Conservation (phyloP, 169 alveolate species). For the Plasmodium relictum region DNA sequence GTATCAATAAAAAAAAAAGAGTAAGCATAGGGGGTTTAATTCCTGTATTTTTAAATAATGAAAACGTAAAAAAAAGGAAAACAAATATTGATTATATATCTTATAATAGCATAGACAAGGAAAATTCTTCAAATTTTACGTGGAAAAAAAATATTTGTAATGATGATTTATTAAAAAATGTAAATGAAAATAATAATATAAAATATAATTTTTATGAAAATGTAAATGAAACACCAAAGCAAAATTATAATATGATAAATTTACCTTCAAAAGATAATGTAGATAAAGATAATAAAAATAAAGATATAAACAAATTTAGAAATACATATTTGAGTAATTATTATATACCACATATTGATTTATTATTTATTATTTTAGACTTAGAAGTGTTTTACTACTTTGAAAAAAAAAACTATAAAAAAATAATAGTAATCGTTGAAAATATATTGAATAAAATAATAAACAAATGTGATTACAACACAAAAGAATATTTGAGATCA, state of each 20-base stretch:
- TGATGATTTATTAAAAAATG: not conserved
- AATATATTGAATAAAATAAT: conserved; percentile 36
- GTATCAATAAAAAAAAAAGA: conserved; percentile 63
- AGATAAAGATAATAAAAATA: not conserved
- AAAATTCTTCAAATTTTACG: not conserved
- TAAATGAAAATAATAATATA: not conserved
- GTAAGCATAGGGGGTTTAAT: conserved; percentile 72
- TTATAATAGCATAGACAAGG: conserved; percentile 1
- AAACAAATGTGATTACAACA: conserved; percentile 72
- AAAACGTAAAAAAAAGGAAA: conserved; percentile 43
- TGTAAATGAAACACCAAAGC: conserved; percentile 30
- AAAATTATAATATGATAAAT: not conserved
- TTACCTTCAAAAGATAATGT: not conserved
- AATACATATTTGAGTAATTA: conserved; percentile 61
- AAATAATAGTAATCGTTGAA: conserved; percentile 43
- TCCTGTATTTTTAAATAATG: conserved; percentile 70
- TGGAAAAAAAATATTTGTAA: not conserved
- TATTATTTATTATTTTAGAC: conserved; percentile 67
- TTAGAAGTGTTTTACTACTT: conserved; percentile 44
- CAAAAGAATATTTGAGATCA: conserved; percentile 76
- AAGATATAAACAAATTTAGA: conserved; percentile 4
- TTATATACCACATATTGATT: conserved; percentile 71
- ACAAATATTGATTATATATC: conserved; percentile 27
- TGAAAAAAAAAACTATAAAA: conserved; percentile 60
- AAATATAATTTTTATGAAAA: conserved; percentile 17